Percentiles rank a stretch among this genome's conserved stretches.
Conservation (phyloP, 2,329 filamentous ascomycete genomes). For the Phialocephala sp. region DNA sequence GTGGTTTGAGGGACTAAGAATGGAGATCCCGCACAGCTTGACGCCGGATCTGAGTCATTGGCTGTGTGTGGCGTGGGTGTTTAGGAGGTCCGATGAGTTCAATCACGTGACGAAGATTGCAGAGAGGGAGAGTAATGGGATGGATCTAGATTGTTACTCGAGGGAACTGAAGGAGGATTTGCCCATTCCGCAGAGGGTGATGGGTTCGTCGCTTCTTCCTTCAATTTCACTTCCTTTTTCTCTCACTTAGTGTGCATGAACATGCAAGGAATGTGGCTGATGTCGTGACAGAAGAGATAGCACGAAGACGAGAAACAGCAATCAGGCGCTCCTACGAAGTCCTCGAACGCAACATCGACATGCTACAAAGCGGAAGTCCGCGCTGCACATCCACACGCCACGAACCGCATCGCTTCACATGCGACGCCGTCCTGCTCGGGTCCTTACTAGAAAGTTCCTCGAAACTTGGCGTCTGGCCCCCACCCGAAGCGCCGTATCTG, state of each 20-base stretch:
- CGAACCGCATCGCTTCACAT: slow-evolving; percentile 23
- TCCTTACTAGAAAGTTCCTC: slow-evolving; percentile 23
- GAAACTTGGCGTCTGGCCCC: slow-evolving; percentile 21
- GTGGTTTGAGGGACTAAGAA: slow-evolving; percentile 21
- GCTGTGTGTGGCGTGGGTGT: slow-evolving; percentile 30
- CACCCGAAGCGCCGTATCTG: slow-evolving; percentile 20
- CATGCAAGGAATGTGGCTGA: too few species aligned
- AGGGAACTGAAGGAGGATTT: slow-evolving; percentile 21
- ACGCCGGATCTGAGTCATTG: slow-evolving; percentile 23
- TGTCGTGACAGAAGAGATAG: slow-evolving; percentile 11
- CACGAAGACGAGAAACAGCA: slow-evolving; percentile 18
- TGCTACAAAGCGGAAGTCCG: slow-evolving; percentile 17
- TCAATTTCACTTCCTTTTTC: too few species aligned
- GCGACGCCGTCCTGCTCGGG: slow-evolving; percentile 24
- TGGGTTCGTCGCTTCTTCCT: slow-evolving; percentile 12
- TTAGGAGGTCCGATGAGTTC: slow-evolving; percentile 23
- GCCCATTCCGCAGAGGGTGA: slow-evolving; percentile 25
- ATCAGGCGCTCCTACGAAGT: slow-evolving; percentile 40
- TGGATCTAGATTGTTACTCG: slow-evolving; percentile 15
- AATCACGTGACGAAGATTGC: slow-evolving; percentile 21
- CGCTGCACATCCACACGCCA: slow-evolving; percentile 22
- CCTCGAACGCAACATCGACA: slow-evolving; percentile 42
- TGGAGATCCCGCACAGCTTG: slow-evolving; percentile 15
- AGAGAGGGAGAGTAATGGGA: slow-evolving; percentile 21
- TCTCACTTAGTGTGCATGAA: neutral